Conservation (phyloP, 163 green algal species). For the Coccomyxa subellipsoidea region DNA sequence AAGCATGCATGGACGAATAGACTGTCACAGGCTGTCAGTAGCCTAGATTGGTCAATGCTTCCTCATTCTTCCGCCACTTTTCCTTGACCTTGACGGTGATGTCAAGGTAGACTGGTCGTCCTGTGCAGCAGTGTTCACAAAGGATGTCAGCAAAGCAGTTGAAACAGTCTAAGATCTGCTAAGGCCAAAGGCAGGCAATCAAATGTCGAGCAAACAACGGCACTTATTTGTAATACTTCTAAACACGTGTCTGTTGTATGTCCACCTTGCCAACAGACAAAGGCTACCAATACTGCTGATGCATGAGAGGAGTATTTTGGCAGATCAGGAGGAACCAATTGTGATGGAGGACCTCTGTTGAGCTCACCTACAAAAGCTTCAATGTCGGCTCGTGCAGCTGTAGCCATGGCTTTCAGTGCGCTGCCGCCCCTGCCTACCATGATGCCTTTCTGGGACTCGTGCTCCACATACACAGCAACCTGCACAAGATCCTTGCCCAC, state of each 20-base stretch:
- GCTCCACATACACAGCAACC: constrained; percentile 40
- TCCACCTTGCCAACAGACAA: too few relatives aligned
- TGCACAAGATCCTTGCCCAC: constrained; percentile 68
- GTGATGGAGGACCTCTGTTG: neutral
- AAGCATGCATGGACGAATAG: too few relatives aligned
- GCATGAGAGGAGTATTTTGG: too few relatives aligned
- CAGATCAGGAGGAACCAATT: too few relatives aligned
- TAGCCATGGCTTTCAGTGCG: constrained; percentile 40
- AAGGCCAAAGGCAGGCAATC: too few relatives aligned
- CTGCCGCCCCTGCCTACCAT: constrained; percentile 62
- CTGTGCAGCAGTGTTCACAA: constrained; percentile 8
- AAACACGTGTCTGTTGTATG: too few relatives aligned
- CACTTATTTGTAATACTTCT: too few relatives aligned
- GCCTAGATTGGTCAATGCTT: neutral
- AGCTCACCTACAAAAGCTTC: constrained; percentile 41
- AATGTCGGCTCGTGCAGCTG: constrained; percentile 32
- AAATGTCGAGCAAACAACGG: too few relatives aligned
- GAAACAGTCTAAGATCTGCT: too few relatives aligned
- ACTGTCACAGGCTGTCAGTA: too few relatives aligned
- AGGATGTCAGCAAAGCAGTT: neutral
- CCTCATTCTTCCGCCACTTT: constrained; percentile 28
- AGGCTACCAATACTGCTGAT: too few relatives aligned
- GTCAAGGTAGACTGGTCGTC: constrained; percentile 36
- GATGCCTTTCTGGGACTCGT: constrained; percentile 47
- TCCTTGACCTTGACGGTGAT: constrained; percentile 42